These are phyloP conservation scores for Trametes pubescens DNA, from an alignment of 1,284 basidiomycete species.

Conservation along the genomic window DNA sequence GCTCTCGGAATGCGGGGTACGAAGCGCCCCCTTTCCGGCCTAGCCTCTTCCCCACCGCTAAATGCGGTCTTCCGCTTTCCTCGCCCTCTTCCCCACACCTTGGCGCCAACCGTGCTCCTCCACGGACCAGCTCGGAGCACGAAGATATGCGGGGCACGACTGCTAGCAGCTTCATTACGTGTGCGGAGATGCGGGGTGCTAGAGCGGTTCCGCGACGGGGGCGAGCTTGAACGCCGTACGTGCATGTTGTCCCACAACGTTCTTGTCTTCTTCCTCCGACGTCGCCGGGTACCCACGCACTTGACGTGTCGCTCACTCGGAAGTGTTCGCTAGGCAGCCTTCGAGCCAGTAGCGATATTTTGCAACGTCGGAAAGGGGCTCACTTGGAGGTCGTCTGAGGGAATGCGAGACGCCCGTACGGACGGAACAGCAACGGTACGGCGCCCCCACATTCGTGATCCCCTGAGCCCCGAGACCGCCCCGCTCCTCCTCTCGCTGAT, in stretches of 20 bases:
- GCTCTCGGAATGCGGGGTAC: constrained; percentile 12
- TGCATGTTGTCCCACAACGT: too few species aligned
- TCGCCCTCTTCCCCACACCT: constrained; percentile 16
- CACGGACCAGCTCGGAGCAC: constrained; percentile 12
- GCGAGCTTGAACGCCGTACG: not conserved
- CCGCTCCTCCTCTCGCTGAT: constrained; percentile 8
- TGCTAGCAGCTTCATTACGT: not conserved
- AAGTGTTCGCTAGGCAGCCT: too few species aligned
- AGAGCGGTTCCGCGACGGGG: constrained; percentile 3
- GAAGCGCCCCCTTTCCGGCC: constrained; percentile 8
- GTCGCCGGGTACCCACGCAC: too few species aligned
- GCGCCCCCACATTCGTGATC: not conserved
- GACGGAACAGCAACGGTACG: constrained; percentile 16
- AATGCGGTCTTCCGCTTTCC: constrained; percentile 20
- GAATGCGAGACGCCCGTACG: not conserved
- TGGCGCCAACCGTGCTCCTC: not conserved
- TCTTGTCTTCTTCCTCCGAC: too few species aligned
- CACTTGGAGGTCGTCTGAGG: too few species aligned
- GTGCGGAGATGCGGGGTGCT: constrained; percentile 18
- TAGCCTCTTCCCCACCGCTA: constrained; percentile 17
- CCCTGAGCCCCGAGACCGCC: constrained; percentile 14
- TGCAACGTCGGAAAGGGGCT: too few species aligned
- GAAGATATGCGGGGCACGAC: constrained; percentile 13
- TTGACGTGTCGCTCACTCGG: too few species aligned
- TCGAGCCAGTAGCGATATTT: too few species aligned